phyloP scores from a whole-genome alignment of 208 protist species.

The Phytomonas serpens region DNA sequence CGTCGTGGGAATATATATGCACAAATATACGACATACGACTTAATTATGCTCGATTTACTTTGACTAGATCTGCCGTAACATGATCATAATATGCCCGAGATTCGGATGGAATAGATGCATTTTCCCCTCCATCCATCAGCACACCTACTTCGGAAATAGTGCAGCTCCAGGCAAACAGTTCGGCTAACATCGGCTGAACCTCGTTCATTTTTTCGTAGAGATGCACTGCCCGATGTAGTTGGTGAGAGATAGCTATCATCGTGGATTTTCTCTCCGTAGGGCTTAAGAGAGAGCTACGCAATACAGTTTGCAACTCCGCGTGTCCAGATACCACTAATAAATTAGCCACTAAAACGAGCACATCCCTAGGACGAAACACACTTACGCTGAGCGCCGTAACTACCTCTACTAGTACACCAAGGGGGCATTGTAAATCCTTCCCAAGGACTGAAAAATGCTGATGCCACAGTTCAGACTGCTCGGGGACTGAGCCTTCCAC shows the following conservation, averaged over 20 bases:
- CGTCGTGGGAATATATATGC: not conserved
- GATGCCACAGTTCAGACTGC: not conserved
- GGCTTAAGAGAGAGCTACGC: not conserved
- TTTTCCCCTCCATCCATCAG: constrained; percentile 50
- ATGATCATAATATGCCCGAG: constrained; percentile 64
- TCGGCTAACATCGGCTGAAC: constrained; percentile 43
- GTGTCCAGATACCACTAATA: constrained; percentile 23
- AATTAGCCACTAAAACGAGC: constrained; percentile 22
- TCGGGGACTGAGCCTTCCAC: not conserved
- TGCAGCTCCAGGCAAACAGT: constrained; percentile 22
- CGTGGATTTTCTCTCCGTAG: constrained; percentile 13
- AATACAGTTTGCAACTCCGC: constrained; percentile 13
- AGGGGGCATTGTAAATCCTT: constrained; percentile 15
- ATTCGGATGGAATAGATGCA: constrained; percentile 32
- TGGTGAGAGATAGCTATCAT: constrained; percentile 33
- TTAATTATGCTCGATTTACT: constrained; percentile 16
- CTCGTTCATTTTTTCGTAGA: constrained; percentile 62
- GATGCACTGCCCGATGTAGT: constrained; percentile 42
- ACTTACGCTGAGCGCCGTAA: constrained; percentile 24
- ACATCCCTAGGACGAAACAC: constrained; percentile 33
- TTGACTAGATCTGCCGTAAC: constrained; percentile 82
- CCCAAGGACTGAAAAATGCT: constrained; percentile 10
- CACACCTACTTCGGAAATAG: constrained; percentile 23
- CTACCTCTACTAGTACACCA: constrained; percentile 28
- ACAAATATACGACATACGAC: not conserved